Percentiles rank a stretch among this genome's conserved stretches.
phyloP scores from a whole-genome alignment of 2,329 filamentous ascomycete species.

The Simplicillium aogashimaense region DNA sequence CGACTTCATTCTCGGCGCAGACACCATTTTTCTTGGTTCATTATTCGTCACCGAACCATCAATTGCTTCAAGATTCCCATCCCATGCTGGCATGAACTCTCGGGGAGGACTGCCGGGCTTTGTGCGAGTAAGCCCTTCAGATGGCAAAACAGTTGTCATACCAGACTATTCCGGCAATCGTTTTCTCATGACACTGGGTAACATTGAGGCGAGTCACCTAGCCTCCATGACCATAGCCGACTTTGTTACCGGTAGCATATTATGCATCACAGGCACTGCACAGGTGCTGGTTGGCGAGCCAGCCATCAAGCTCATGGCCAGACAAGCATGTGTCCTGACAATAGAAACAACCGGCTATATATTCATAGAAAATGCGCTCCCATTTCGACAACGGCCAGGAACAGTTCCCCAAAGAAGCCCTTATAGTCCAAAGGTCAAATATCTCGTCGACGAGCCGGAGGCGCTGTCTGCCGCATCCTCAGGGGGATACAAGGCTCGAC shows the following conservation, averaged over 20 bases:
- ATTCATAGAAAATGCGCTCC: neutral
- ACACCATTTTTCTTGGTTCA: neutral
- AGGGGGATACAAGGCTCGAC: neutral
- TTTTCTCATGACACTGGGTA: slow-evolving; percentile 1
- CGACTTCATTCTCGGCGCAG: neutral
- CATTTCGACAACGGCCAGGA: neutral
- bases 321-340: slow-evolving; percentile 1
- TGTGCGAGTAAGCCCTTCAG: neutral
- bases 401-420: neutral
- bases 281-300: neutral
- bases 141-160: neutral
- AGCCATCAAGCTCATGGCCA: slow-evolving; percentile 1
- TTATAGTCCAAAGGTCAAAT: slow-evolving; percentile 2
- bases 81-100: slow-evolving; percentile 1
- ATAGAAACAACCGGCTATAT: slow-evolving; percentile 1
- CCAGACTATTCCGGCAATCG: slow-evolving; percentile 2
- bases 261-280: slow-evolving; percentile 1
- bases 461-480: neutral
- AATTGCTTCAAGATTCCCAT: neutral
- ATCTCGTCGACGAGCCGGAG: slow-evolving; percentile 2
- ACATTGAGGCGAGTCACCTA: neutral
- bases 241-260: neutral
- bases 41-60: neutral
- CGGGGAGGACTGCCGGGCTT: slow-evolving; percentile 1
- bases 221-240: neutral